Conservation (phyloP, 768 basidiomycete genomes). For the Gautieria morchelliformis region DNA sequence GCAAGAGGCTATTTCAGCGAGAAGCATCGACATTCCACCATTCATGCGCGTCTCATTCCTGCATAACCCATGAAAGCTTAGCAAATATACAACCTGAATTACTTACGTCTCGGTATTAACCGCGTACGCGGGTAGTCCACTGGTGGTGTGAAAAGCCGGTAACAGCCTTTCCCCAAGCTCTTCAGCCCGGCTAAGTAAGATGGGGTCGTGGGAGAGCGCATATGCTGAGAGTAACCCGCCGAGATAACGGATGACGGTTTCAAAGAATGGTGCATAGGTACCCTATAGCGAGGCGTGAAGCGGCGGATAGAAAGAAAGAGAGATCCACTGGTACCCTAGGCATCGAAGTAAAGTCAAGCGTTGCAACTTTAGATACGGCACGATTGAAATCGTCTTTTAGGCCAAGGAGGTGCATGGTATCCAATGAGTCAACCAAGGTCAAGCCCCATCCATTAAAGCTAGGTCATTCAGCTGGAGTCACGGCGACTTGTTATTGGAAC, state of each 20-base stretch:
- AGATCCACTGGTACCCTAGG: neutral
- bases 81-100: neutral
- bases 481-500: neutral
- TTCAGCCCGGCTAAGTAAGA: constrained; percentile 27
- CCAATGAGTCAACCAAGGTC: constrained; percentile 35
- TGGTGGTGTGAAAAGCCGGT: constrained; percentile 29
- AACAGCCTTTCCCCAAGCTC: constrained; percentile 33
- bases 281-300: neutral
- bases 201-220: constrained; percentile 26
- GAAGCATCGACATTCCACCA: constrained; percentile 8
- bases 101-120: constrained; percentile 35
- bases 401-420: constrained; percentile 32
- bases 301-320: too few relatives aligned
- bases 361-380: constrained; percentile 22
- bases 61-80: constrained; percentile 19
- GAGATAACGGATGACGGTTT: constrained; percentile 41
- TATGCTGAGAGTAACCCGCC: constrained; percentile 36
- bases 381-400: constrained; percentile 30
- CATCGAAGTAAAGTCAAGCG: constrained; percentile 9
- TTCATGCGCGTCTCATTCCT: constrained; percentile 11
- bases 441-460: constrained; percentile 21
- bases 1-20: constrained; percentile 36
- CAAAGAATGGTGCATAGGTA: constrained; percentile 15
- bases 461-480: neutral
- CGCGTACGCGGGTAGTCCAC: constrained; percentile 43